A percentile compares a stretch with the other conserved stretches of the same genome.
Evolutionary conservation across 1,284 basidiomycete genomes (phyloP).

Genomic region (Malassezia japonica): DNA sequence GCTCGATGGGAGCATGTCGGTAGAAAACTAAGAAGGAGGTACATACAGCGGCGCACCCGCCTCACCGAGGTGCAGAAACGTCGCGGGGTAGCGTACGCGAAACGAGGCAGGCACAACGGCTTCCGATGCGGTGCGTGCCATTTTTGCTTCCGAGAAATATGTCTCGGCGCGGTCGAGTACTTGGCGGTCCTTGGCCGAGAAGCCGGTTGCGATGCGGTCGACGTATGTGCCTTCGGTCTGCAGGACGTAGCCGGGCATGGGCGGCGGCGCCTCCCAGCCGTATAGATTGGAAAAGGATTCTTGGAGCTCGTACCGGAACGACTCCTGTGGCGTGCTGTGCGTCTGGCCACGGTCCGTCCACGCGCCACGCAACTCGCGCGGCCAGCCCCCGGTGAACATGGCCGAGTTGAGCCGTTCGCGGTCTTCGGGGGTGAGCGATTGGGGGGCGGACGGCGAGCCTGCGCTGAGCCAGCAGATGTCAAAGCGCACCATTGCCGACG

Average conservation of each 20-base stretch:
- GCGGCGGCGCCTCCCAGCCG: slow-evolving; percentile 6
- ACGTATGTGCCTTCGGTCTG: slow-evolving; percentile 5
- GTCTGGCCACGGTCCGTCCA: slow-evolving; percentile 24
- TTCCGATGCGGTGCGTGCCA: background rate
- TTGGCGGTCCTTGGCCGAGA: background rate
- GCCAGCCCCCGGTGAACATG: slow-evolving; percentile 20
- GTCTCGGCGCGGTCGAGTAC: background rate
- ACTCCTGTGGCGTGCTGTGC: background rate
- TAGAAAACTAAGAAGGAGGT: background rate
- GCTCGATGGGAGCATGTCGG: too few species aligned
- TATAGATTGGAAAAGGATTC: slow-evolving; percentile 10
- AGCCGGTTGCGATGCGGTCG: slow-evolving; percentile 8
- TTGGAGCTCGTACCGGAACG: slow-evolving; percentile 5
- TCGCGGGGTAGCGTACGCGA: slow-evolving; percentile 1
- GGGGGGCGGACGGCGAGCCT: too few species aligned
- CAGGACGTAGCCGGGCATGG: background rate
- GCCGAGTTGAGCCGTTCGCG: background rate
- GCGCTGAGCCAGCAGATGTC: slow-evolving; percentile 5
- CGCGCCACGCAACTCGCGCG: slow-evolving; percentile 27
- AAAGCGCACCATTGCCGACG: background rate
- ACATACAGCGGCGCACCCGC: background rate
- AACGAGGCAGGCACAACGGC: background rate
- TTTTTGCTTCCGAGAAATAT: background rate
- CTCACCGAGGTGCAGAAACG: slow-evolving; percentile 3
- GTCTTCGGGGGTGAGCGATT: background rate